Base-by-base conservation (phyloP, 306 rosid species). In the Prunus campanulata region DNA sequence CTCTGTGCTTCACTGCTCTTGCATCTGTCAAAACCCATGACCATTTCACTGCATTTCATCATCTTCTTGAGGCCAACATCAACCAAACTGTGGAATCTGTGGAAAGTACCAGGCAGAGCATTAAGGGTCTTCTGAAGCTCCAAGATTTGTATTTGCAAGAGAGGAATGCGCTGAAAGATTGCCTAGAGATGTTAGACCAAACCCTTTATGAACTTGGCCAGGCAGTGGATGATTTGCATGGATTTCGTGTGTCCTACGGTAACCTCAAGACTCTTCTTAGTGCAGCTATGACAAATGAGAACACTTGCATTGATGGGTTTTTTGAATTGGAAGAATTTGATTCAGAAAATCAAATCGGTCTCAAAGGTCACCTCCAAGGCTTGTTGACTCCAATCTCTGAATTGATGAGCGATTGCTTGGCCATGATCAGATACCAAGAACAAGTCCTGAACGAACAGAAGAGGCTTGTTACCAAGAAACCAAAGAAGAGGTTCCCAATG, bases 261-360 rank as follows among this genome's bases (percentile, higher is more conserved):
- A 51, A 51, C 25, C 62, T 71, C 13, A 71, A 71, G 47, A 30
- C 75, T 11, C 48, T 51, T 19, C 18, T 51, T 9, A 71, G 75
- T 54, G 75, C 75, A 3, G 75, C 49, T 6, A 27, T 71, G 48
- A 50, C 63, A 6, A 71, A 71, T 5, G 48, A 71, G 62, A 54
- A 52, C 63, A 71, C 75, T n/a, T 71, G 75, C 62, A 16, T 30
- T 51, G 75, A 52, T 50, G 75, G 64, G 27, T 51, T 71, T 18
- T 47, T 11, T 7, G 72, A 68, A 25, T 68, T 47, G 72, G 72
- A 68, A 15, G 72, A 47, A 18, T 20, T 68, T 22, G 72, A 68
- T 47, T 68, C 72, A 11, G 57, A 68, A 13, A 20, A 68, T 13
- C 56, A 68, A 8, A 71, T 30, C 63, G 63, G 25, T 50, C 46